Conservation (phyloP, 2,329 filamentous ascomycete species). For the Eurotiales sp. region DNA sequence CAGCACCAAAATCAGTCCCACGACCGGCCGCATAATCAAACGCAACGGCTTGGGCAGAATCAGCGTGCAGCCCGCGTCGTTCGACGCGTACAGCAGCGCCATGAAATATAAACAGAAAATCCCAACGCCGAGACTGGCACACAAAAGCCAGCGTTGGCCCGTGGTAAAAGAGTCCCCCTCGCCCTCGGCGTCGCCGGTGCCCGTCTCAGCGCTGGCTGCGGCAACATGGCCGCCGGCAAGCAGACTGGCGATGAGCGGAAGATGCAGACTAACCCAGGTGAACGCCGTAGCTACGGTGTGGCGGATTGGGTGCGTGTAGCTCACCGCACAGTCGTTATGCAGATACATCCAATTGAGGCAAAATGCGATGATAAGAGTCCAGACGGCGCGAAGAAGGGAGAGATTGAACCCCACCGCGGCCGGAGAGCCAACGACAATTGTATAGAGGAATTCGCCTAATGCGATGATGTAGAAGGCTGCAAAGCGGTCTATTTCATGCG, state of each 20-base stretch:
- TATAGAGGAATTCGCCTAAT: conserved; percentile 50
- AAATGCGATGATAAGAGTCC: conserved; percentile 49
- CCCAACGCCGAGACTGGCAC: conserved; percentile 45
- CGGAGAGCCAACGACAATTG: conserved; percentile 47
- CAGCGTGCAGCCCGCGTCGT: conserved; percentile 30
- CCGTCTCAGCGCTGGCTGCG: conserved; percentile 33
- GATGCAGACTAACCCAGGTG: conserved; percentile 44
- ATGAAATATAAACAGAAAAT: conserved; percentile 39
- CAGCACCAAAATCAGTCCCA: conserved; percentile 34
- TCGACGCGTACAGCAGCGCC: conserved; percentile 40
- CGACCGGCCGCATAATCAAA: conserved; percentile 29
- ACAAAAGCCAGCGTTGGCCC: conserved; percentile 47
- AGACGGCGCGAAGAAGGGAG: conserved; percentile 45
- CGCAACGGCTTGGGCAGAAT: conserved; percentile 30
- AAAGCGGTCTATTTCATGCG: conserved; percentile 50
- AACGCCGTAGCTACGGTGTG: conserved; percentile 45
- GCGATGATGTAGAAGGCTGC: conserved; percentile 52
- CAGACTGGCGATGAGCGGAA: conserved; percentile 45
- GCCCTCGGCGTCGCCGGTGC: background rate
- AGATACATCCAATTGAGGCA: conserved; percentile 51
- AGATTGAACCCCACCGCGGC: conserved; percentile 45
- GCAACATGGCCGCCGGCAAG: conserved; percentile 48
- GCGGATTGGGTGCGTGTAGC: conserved; percentile 45
- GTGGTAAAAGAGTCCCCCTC: conserved; percentile 36
- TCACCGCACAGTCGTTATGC: conserved; percentile 46